phyloP scores from a whole-genome alignment of 345 rosid genomes.

The Populus tremula region DNA sequence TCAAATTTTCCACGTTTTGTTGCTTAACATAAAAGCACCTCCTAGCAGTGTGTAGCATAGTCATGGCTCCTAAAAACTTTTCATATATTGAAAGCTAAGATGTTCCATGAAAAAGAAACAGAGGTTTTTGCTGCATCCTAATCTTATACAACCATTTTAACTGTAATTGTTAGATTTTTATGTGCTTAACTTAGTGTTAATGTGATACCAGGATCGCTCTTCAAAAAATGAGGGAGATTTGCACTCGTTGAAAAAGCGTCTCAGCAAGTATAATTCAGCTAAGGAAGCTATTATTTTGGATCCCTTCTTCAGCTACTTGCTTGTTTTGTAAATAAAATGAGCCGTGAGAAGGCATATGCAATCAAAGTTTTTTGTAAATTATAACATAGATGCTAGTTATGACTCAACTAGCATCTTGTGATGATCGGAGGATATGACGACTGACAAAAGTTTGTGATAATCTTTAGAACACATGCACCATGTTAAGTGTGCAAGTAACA shows the following conservation, averaged over 20 bases:
- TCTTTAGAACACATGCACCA: not conserved
- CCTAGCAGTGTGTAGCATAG: not conserved
- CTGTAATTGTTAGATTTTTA: not conserved
- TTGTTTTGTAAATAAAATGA: conserved; percentile 19
- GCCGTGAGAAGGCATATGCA: not conserved
- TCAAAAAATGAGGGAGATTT: conserved; percentile 68
- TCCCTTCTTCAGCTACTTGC: conserved; percentile 63
- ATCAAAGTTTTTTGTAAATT: not conserved
- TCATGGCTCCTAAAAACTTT: not conserved
- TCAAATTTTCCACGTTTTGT: not conserved
- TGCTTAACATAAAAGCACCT: not conserved
- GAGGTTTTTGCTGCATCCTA: not conserved
- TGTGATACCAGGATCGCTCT: conserved; percentile 53
- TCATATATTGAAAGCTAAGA: not conserved
- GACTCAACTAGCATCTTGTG: not conserved
- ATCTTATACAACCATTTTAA: not conserved
- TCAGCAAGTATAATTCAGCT: conserved; percentile 71
- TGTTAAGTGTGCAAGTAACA: not conserved
- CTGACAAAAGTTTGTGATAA: not conserved
- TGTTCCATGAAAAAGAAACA: not conserved
- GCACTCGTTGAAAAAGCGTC: conserved; percentile 73
- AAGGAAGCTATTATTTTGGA: conserved; percentile 72
- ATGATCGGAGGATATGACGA: not conserved
- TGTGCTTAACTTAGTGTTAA: not conserved
- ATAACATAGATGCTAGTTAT: not conserved